phyloP scores from a whole-genome alignment of 164 flowering plant genomes.

The Magnolia sinica region DNA sequence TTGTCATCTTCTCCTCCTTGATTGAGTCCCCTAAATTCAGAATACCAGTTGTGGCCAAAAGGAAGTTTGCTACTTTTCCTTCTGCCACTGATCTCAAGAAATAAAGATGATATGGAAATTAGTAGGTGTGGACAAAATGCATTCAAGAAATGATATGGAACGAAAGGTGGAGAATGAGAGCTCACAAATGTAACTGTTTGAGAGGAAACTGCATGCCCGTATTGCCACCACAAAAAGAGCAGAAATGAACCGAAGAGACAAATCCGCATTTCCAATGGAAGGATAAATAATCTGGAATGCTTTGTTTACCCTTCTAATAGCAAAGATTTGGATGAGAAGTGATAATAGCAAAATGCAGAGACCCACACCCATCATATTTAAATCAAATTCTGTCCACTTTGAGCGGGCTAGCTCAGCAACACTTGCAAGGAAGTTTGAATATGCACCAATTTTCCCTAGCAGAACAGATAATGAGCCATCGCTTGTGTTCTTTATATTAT shows the following conservation, averaged over 20 bases:
- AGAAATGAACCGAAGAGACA: conserved; percentile 34
- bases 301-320: conserved; percentile 38
- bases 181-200: conserved; percentile 96
- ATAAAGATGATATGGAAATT: background rate
- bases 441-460: conserved; percentile 51
- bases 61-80: conserved; percentile 87
- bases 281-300: conserved; percentile 17
- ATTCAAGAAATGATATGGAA: background rate
- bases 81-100: conserved; percentile 68
- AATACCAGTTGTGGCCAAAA: conserved; percentile 78
- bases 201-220: conserved; percentile 81
- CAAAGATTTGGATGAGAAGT: conserved; percentile 46
- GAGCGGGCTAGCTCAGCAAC: conserved; percentile 90
- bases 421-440: conserved; percentile 52
- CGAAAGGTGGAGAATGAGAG: conserved; percentile 8
- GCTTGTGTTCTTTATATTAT: conserved; percentile 21
- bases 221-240: conserved; percentile 50
- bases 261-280: conserved; percentile 21
- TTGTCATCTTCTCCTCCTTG: conserved; percentile 37
- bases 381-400: conserved; percentile 95
- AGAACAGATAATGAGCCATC: conserved; percentile 33
- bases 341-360: conserved; percentile 56
- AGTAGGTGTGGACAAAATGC: background rate
- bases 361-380: conserved; percentile 70
- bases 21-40: conserved; percentile 54